Evolutionary conservation across 164 flowering plant genomes (phyloP).

Genomic region (Tinospora cordifolia): DNA sequence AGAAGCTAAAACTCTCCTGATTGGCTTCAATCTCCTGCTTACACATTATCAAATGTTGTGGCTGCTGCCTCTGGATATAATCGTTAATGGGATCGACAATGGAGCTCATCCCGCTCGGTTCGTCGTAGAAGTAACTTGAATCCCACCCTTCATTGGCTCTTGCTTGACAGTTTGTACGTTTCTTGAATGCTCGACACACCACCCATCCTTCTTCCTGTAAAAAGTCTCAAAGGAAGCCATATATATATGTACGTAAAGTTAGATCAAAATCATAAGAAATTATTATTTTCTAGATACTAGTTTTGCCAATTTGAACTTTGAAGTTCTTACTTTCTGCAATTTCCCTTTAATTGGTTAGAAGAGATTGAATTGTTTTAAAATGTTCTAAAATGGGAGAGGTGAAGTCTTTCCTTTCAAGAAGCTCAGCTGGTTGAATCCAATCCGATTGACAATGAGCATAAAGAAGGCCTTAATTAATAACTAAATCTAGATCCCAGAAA

Average conservation of each 20-base stretch:
- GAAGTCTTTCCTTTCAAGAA: too few relatives aligned
- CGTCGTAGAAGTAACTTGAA: constrained; percentile 57
- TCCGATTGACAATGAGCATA: not conserved
- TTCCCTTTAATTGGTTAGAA: too few relatives aligned
- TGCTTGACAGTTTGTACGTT: constrained; percentile 40
- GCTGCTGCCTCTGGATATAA: constrained; percentile 31
- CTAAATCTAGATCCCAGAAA: not conserved
- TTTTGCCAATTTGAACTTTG: too few relatives aligned
- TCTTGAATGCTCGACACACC: constrained; percentile 89
- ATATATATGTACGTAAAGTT: not conserved
- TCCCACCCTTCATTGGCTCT: constrained; percentile 50
- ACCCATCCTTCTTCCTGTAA: constrained; percentile 99
- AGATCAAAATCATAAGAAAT: not conserved
- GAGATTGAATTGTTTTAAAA: too few relatives aligned
- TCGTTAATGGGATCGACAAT: constrained; percentile 37
- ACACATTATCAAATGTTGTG: constrained; percentile 27
- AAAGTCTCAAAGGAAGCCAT: not conserved
- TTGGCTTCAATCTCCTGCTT: constrained; percentile 58
- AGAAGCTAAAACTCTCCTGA: constrained; percentile 24
- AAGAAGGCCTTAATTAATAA: not conserved
- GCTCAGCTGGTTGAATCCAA: too few relatives aligned
- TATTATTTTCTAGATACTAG: too few relatives aligned
- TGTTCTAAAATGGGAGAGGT: too few relatives aligned
- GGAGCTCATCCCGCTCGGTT: constrained; percentile 43
- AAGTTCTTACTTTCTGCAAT: too few relatives aligned